Evolutionary conservation across 2,329 filamentous ascomycete genomes (phyloP).

Genomic region (Boeremia lycopersici): DNA sequence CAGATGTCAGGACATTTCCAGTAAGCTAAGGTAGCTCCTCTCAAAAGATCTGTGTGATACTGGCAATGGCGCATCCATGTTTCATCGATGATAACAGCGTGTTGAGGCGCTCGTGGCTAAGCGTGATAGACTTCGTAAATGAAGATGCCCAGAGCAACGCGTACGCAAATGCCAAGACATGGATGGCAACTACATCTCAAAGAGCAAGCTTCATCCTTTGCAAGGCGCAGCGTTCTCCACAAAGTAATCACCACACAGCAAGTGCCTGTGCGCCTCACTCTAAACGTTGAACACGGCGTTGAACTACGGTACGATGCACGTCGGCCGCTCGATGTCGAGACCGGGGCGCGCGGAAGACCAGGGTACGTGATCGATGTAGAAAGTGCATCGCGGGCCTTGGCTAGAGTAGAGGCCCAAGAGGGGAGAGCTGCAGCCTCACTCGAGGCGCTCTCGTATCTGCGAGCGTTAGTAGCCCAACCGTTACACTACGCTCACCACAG

Average conservation of each 20-base stretch:
- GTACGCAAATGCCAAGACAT: slow-evolving; percentile 7
- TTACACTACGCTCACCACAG: slow-evolving; percentile 8
- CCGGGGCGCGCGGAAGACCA: neutral
- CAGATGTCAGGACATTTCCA: slow-evolving; percentile 2
- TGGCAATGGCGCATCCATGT: slow-evolving; percentile 4
- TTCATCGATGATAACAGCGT: slow-evolving; percentile 2
- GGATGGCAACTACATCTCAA: neutral
- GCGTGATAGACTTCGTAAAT: neutral
- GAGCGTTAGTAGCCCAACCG: slow-evolving; percentile 3
- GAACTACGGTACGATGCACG: neutral
- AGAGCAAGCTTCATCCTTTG: slow-evolving; percentile 11
- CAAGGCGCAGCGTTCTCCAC: neutral
- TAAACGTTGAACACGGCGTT: neutral
- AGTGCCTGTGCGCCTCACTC: slow-evolving; percentile 1
- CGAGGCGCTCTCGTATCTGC: neutral
- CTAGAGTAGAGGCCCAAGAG: neutral
- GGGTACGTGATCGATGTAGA: slow-evolving; percentile 2
- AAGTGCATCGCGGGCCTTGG: neutral
- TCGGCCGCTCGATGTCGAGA: neutral
- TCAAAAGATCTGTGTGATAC: slow-evolving; percentile 9
- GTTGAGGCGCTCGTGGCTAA: neutral
- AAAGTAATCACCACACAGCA: neutral
- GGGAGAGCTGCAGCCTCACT: slow-evolving; percentile 2
- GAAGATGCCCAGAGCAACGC: slow-evolving; percentile 1
- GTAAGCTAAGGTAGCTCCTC: slow-evolving; percentile 5